These are phyloP conservation scores for Sarocladium oryzae DNA, from an alignment of 2,329 filamentous ascomycete species.

Conservation along the genomic window DNA sequence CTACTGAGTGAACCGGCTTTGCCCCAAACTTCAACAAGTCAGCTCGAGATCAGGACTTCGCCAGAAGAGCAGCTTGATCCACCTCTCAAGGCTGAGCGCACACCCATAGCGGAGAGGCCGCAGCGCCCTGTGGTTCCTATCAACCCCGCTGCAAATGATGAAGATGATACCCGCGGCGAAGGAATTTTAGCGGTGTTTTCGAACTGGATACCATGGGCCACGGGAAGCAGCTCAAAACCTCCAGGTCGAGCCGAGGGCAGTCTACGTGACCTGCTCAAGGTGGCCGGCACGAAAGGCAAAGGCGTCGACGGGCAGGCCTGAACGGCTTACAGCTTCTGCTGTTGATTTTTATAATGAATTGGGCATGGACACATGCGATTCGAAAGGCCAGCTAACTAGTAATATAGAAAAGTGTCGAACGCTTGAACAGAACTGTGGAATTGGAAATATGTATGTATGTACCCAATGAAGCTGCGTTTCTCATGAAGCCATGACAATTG, in stretches of 20 bases:
- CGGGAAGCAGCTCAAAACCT: conserved; percentile 19
- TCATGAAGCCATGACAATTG: conserved; percentile 1
- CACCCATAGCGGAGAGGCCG: conserved; percentile 10
- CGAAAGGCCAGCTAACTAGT: too few relatives aligned
- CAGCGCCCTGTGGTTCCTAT: conserved; percentile 2
- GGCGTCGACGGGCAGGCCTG: conserved; percentile 17
- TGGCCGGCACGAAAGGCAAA: conserved; percentile 27
- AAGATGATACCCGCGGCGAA: conserved; percentile 15
- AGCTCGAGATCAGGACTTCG: conserved; percentile 39
- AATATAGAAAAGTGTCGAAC: too few relatives aligned
- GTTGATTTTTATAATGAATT: background rate
- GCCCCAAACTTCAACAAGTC: conserved; percentile 48
- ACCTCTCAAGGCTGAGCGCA: conserved; percentile 16
- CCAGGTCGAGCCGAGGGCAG: conserved; percentile 49
- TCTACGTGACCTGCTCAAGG: conserved; percentile 41
- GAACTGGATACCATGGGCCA: conserved; percentile 16
- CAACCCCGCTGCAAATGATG: background rate
- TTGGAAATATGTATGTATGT: too few relatives aligned
- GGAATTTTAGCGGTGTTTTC: conserved; percentile 13
- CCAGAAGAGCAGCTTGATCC: conserved; percentile 16
- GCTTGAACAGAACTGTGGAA: too few relatives aligned
- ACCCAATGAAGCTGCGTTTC: background rate
- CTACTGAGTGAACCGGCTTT: conserved; percentile 50
- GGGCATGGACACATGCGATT: too few relatives aligned
- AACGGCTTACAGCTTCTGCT: background rate